Evolutionary conservation across 495 filamentous ascomycete genomes (phyloP).

Genomic region (Podospora pseudopauciseta): DNA sequence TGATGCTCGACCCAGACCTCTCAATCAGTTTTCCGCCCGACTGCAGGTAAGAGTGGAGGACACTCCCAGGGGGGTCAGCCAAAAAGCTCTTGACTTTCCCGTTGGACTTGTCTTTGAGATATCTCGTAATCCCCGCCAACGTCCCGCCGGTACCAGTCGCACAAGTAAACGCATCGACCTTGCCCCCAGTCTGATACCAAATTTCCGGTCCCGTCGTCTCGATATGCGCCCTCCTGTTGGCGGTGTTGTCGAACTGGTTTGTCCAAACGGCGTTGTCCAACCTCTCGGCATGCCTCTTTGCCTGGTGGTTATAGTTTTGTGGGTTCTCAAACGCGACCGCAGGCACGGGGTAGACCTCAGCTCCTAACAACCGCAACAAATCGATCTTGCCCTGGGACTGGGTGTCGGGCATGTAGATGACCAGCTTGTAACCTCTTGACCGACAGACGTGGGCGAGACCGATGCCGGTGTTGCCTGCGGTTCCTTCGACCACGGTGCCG

Average conservation of each 20-base stretch:
- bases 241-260: constrained; percentile 96
- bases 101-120: constrained; percentile 77
- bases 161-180: constrained; percentile 91
- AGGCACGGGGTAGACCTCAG: constrained; percentile 97
- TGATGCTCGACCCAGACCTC: constrained; percentile 84
- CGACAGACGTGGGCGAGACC: constrained; percentile 96
- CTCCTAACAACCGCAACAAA: constrained; percentile 82
- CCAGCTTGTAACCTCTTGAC: constrained; percentile 85
- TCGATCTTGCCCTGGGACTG: constrained; percentile 98
- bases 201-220: constrained; percentile 97
- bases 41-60: constrained; percentile 86
- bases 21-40: constrained; percentile 79
- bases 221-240: constrained; percentile 90
- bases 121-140: constrained; percentile 82
- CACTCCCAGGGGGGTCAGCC: constrained; percentile 88
- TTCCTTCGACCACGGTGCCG: constrained; percentile 94
- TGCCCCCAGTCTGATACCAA: constrained; percentile 87
- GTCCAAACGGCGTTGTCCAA: constrained; percentile 95
- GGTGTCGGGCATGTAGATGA: constrained; percentile 99
- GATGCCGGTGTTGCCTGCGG: constrained; percentile 96
- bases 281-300: constrained; percentile 76
- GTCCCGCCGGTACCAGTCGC: constrained; percentile 92
- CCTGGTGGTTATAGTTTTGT: constrained; percentile 97
- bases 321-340: constrained; percentile 96
- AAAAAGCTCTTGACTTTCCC: constrained; percentile 85